Evolutionary conservation across 768 basidiomycete species (phyloP).

Genomic region (Amanita pallidorosea): DNA sequence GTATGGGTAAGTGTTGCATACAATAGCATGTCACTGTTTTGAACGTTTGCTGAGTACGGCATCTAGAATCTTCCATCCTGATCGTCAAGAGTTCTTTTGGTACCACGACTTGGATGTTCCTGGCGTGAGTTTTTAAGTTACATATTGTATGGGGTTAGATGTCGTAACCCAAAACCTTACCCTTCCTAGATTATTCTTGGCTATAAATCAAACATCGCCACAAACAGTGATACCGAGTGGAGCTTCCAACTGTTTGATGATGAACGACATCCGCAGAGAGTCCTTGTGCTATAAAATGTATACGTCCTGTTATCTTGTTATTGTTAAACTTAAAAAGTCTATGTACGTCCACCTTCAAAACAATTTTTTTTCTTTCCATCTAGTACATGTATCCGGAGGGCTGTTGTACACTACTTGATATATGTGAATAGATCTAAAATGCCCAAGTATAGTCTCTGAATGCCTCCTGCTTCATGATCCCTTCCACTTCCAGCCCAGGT

Average conservation of each 20-base stretch:
- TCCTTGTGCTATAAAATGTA: background rate
- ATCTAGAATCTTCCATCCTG: background rate
- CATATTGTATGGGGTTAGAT: background rate
- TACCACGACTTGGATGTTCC: background rate
- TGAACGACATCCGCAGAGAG: background rate
- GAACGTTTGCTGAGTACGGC: background rate
- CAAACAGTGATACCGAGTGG: background rate
- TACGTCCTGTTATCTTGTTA: background rate
- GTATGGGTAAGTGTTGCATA: background rate
- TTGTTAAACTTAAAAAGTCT: background rate
- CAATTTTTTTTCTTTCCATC: background rate
- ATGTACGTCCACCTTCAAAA: background rate
- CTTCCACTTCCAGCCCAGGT: conserved; percentile 18
- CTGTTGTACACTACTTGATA: background rate
- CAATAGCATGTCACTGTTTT: too few species aligned
- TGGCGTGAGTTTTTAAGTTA: background rate
- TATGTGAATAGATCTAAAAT: background rate
- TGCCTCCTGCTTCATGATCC: conserved; percentile 40
- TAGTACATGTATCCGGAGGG: background rate
- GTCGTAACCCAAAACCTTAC: background rate
- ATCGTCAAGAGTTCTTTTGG: background rate
- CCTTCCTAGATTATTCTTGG: background rate
- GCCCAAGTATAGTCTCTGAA: conserved; percentile 44
- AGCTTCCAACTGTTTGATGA: background rate
- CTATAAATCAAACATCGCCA: background rate